Evolutionary conservation across 208 protist genomes (phyloP), one percentile per base, ranked within the genome.

Genomic region (Leishmania turanica): DNA sequence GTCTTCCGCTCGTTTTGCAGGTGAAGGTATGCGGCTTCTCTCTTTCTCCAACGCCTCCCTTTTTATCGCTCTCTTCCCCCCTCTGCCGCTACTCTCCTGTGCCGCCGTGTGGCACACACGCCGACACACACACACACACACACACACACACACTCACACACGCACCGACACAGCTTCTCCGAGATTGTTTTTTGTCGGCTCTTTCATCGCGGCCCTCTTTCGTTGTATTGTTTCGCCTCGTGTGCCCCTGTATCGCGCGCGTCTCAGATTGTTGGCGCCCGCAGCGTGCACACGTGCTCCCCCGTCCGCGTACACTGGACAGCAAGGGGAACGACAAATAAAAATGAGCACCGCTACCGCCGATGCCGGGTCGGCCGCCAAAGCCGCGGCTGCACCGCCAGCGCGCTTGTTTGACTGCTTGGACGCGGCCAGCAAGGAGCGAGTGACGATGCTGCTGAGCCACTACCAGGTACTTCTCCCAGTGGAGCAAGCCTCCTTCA

Each of bases 371-470:
- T 51, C 47, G 37, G 71, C 58, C 11, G 45, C 69, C 69, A 27
- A 27, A 13, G 66, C 37, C 2, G 51, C 76, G 4, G 60, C 70
- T 24, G 24, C 54, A 53, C 75, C 64, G 42, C 51, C 66, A 15
- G 15, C 64, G 17, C 88, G 91, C 31, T 49, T 90, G 40, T 94
- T 92, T 45, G 81, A 93, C 64, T 69, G 91, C 13, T 82, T 96
- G 54, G 88, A 96, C 27, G 75, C 80, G 27, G 82, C 85, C 7
- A 90, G 89, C 45, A 87, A 93, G 69, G 92, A 96, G 82, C 80
- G 88, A 4, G 83, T 94, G 19, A 83, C 89, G 27, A 79, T 88
- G 7, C 51, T 94, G 11, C 77, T 91, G 73, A 94, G 87, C 31
- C 82, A 81, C 31, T 93, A 92, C 60, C 84, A 88, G 31, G 75